phyloP scores from a whole-genome alignment of 768 basidiomycete species.

The Suillus sp. region DNA sequence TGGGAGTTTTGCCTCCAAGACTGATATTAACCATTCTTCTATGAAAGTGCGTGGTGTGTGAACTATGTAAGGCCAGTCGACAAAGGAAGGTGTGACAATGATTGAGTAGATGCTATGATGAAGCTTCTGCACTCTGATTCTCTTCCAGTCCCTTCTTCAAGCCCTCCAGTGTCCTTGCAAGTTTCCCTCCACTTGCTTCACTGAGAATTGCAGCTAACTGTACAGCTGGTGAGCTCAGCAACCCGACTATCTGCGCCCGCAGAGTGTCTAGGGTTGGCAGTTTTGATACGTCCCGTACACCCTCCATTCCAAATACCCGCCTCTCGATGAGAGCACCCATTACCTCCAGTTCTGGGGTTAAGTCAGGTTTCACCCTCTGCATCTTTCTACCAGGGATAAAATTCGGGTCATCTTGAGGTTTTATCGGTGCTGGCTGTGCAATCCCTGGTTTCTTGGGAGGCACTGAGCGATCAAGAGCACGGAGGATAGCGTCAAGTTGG shows the following conservation, averaged over 20 bases:
- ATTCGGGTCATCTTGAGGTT: slow-evolving; percentile 58
- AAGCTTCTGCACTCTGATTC: slow-evolving; percentile 26
- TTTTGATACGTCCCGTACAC: slow-evolving; percentile 64
- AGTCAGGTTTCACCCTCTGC: slow-evolving; percentile 55
- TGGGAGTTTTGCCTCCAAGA: slow-evolving; percentile 78
- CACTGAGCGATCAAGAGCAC: slow-evolving; percentile 63
- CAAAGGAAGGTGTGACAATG: background rate
- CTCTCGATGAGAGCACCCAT: slow-evolving; percentile 83
- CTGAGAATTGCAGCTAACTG: slow-evolving; percentile 73
- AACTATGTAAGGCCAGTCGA: slow-evolving; percentile 14
- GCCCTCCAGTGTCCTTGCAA: slow-evolving; percentile 76
- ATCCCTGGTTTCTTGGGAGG: slow-evolving; percentile 60
- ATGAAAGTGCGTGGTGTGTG: slow-evolving; percentile 4
- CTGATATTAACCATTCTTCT: slow-evolving; percentile 13
- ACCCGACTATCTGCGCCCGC: slow-evolving; percentile 80
- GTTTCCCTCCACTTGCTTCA: slow-evolving; percentile 66
- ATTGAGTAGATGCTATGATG: slow-evolving; percentile 23
- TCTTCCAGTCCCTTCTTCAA: slow-evolving; percentile 70
- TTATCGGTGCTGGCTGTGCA: slow-evolving; percentile 51
- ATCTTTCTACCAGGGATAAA: slow-evolving; percentile 68
- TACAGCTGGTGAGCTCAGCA: slow-evolving; percentile 73
- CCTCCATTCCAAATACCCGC: slow-evolving; percentile 59
- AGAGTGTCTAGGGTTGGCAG: slow-evolving; percentile 79
- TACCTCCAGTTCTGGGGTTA: slow-evolving; percentile 68
- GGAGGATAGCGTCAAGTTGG: slow-evolving; percentile 65